Evolutionary conservation across 2,329 filamentous ascomycete genomes (phyloP).

Genomic region (Coniochaeta sp.): DNA sequence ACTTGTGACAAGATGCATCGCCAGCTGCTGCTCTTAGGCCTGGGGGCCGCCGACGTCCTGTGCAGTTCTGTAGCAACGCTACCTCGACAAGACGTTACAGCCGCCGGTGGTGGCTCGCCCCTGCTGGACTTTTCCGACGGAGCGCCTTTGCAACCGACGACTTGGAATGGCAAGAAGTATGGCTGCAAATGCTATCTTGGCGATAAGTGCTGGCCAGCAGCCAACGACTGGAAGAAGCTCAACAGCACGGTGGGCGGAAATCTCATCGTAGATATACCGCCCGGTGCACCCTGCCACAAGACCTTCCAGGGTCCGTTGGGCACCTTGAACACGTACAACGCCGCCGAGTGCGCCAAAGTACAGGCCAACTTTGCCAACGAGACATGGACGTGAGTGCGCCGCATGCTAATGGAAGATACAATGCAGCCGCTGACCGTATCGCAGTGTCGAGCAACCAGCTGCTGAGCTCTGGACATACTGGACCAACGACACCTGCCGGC

Average conservation of each 20-base stretch:
- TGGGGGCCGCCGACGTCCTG: background rate
- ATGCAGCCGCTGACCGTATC: background rate
- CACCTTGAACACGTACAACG: conserved; percentile 26
- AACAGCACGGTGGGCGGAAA: conserved; percentile 29
- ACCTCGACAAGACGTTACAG: background rate
- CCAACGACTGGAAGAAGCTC: conserved; percentile 15
- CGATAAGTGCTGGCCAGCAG: conserved; percentile 18
- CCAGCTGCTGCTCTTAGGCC: background rate
- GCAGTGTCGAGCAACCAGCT: conserved; percentile 13
- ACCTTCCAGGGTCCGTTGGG: conserved; percentile 29
- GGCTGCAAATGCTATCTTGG: conserved; percentile 20
- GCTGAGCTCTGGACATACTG: conserved; percentile 34
- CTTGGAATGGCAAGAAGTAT: conserved; percentile 14
- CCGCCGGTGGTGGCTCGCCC: background rate
- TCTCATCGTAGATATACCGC: conserved; percentile 22
- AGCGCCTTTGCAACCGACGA: conserved; percentile 5
- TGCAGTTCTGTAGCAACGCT: background rate
- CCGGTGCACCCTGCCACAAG: conserved; percentile 26
- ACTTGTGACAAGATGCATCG: background rate
- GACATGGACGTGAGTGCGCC: conserved; percentile 29
- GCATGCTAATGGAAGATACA: rapidly evolving
- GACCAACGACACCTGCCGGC: conserved; percentile 33
- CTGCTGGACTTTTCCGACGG: conserved; percentile 3
- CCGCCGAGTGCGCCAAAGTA: conserved; percentile 23
- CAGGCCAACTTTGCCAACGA: conserved; percentile 23